These are phyloP conservation scores for Zymoseptoria ardabiliae DNA, from an alignment of 2,329 filamentous ascomycete genomes.

Conservation along the genomic window DNA sequence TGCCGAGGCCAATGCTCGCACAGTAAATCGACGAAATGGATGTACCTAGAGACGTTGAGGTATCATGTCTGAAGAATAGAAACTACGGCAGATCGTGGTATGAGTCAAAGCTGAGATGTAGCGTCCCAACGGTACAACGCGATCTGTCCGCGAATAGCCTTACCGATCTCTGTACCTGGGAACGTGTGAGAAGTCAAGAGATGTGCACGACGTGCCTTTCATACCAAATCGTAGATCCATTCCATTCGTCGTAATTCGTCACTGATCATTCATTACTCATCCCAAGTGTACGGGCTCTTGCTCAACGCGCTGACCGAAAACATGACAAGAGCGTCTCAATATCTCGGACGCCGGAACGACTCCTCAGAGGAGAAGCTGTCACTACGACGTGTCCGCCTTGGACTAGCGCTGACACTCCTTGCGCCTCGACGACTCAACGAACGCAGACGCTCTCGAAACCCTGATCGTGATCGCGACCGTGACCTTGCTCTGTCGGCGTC, in stretches of 20 bases:
- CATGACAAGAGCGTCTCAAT: conserved; percentile 2
- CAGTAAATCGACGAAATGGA: not conserved
- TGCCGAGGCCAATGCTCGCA: not conserved
- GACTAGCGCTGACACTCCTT: conserved; percentile 2
- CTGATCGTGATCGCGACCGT: not conserved
- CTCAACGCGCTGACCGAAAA: not conserved
- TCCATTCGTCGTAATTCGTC: not conserved
- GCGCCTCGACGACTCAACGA: conserved; percentile 6
- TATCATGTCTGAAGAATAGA: not conserved
- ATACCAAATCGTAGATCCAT: not conserved
- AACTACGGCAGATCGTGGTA: not conserved
- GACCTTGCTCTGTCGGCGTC: conserved; percentile 6
- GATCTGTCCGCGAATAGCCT: not conserved
- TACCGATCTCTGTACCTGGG: not conserved
- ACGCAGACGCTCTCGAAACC: conserved; percentile 7
- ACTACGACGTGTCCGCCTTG: not conserved
- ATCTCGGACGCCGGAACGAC: not conserved
- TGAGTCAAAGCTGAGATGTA: not conserved
- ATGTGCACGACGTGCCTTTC: not conserved
- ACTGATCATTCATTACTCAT: not conserved
- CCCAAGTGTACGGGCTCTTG: not conserved
- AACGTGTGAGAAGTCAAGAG: not conserved
- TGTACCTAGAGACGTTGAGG: not conserved
- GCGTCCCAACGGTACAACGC: not conserved
- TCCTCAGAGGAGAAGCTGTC: not conserved